Conservation (phyloP, 768 basidiomycete species). For the Ramaria rubella region DNA sequence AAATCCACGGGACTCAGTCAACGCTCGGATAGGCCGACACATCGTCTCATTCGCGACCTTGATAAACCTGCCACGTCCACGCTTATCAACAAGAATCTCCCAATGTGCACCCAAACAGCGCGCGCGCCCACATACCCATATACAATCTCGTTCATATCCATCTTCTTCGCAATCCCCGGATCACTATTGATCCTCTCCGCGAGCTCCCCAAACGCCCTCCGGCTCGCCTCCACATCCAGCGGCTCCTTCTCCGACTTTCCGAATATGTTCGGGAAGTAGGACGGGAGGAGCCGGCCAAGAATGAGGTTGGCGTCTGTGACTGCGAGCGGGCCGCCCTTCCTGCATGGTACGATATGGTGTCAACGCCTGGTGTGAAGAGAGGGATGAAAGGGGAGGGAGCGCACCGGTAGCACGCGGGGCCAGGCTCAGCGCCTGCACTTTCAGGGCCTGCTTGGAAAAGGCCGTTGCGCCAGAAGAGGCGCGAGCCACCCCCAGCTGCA, state of each 20-base stretch:
- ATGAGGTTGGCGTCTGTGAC: conserved; percentile 91
- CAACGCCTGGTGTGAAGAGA: not conserved
- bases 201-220: conserved; percentile 58
- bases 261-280: conserved; percentile 94
- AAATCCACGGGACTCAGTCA: conserved; percentile 86
- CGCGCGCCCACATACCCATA: conserved; percentile 58
- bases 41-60: conserved; percentile 97
- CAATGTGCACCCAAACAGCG: too few relatives aligned
- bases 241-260: conserved; percentile 83
- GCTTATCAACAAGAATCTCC: too few relatives aligned
- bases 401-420: conserved; percentile 85
- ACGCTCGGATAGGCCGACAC: conserved; percentile 84
- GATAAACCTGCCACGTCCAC: conserved; percentile 58
- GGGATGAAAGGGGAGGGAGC: conserved; percentile 13
- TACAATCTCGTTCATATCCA: conserved; percentile 70
- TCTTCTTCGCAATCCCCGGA: conserved; percentile 39
- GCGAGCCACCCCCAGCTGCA: conserved; percentile 90
- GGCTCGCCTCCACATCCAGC: conserved; percentile 68
- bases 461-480: conserved; percentile 83
- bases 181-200: conserved; percentile 63
- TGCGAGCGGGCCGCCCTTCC: conserved; percentile 87
- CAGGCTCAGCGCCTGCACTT: conserved; percentile 90
- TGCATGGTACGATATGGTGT: conserved; percentile 23
- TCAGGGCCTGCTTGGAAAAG: conserved; percentile 89
- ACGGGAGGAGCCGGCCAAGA: conserved; percentile 81